Conservation (phyloP, 2,329 filamentous ascomycete species). For the Trichoderma harzianum region DNA sequence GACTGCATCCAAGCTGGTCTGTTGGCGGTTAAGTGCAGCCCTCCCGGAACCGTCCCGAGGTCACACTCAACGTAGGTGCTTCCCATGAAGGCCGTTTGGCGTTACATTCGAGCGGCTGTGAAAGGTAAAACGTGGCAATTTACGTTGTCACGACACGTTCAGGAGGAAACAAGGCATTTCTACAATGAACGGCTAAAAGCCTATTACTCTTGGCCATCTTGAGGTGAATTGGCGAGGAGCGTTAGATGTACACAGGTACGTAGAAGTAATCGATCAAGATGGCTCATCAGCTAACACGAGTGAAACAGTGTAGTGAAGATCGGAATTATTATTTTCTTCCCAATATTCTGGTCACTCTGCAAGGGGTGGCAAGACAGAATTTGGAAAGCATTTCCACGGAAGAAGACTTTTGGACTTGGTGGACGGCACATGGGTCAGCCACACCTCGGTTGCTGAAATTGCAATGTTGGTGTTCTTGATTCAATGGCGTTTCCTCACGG, state of each 20-base stretch:
- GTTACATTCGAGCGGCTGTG: not conserved
- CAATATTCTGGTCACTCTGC: not conserved
- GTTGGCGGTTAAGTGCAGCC: not conserved
- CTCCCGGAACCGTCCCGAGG: not conserved
- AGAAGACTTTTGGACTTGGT: not conserved
- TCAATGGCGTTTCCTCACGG: not conserved
- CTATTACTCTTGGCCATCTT: not conserved
- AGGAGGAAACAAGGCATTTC: not conserved
- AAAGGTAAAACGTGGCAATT: not conserved
- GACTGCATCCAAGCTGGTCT: not conserved
- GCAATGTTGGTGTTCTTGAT: not conserved
- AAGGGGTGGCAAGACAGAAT: not conserved
- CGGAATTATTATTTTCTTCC: not conserved
- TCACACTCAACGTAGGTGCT: not conserved
- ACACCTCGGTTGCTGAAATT: not conserved
- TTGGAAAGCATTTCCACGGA: not conserved
- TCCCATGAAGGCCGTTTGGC: not conserved
- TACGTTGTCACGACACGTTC: not conserved
- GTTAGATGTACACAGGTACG: not conserved
- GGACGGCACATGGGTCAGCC: not conserved
- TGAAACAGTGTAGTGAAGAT: not conserved
- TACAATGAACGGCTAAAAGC: not conserved
- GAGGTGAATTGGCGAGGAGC: not conserved
- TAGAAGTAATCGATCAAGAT: not conserved
- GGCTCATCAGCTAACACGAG: not conserved